Percentiles rank a stretch among this genome's conserved stretches.
phyloP scores from a whole-genome alignment of 179 eudicot genomes.

The Actinidia arguta region DNA sequence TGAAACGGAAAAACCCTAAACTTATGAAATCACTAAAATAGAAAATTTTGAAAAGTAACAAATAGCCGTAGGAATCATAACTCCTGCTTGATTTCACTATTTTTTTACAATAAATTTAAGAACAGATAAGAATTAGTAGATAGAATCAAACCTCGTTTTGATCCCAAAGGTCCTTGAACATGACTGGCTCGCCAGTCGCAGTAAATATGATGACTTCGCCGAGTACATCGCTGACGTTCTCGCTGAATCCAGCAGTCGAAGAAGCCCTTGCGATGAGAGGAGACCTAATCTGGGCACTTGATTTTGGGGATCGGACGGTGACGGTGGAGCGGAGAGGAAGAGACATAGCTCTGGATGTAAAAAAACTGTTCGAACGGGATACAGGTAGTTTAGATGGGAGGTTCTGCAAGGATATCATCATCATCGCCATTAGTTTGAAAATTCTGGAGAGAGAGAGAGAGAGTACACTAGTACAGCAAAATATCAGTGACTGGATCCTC shows the following conservation, averaged over 20 bases:
- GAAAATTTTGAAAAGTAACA: too few relatives aligned
- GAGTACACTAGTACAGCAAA: not conserved
- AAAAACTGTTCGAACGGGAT: conserved; percentile 12
- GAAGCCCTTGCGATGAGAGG: conserved; percentile 25
- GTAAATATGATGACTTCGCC: conserved; percentile 67
- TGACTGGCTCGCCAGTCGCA: conserved; percentile 69
- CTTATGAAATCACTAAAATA: too few relatives aligned
- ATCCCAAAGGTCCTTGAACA: conserved; percentile 80
- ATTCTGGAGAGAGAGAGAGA: too few relatives aligned
- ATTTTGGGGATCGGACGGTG: conserved; percentile 1
- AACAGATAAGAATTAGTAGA: not conserved
- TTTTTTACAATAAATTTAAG: not conserved
- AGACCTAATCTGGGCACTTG: conserved; percentile 1
- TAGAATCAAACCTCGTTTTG: conserved; percentile 65
- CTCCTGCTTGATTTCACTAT: not conserved
- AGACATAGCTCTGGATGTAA: conserved; percentile 15
- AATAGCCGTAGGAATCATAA: too few relatives aligned
- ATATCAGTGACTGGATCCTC: too few relatives aligned
- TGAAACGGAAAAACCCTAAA: too few relatives aligned
- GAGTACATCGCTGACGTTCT: conserved; percentile 49
- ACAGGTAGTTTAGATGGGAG: not conserved
- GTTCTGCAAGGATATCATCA: conserved; percentile 18
- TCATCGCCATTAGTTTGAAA: conserved; percentile 18
- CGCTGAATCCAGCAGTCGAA: conserved; percentile 33
- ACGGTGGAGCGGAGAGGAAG: conserved; percentile 20